Evolutionary conservation across 305 asterid species (phyloP).

Genomic region (Andrographis paniculata): DNA sequence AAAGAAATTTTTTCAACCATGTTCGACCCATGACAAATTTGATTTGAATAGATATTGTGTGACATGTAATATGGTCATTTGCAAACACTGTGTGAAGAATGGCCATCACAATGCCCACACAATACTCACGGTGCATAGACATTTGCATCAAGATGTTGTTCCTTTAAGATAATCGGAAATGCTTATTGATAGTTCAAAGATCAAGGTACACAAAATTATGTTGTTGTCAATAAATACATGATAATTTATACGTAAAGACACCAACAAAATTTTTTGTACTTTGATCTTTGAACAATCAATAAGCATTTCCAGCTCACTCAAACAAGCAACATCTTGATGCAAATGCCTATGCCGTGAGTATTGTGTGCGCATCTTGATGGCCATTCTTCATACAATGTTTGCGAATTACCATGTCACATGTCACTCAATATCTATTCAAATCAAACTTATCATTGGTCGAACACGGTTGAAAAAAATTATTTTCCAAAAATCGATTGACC

Average conservation of each 20-base stretch:
- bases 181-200: slow-evolving; percentile 24
- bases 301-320: slow-evolving; percentile 26
- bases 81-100: slow-evolving; percentile 22
- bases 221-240: too few relatives aligned
- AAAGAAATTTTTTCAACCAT: slow-evolving; percentile 25
- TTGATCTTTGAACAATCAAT: too few relatives aligned
- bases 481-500: neutral
- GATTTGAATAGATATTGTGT: slow-evolving; percentile 34
- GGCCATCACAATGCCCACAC: slow-evolving; percentile 24
- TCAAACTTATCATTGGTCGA: slow-evolving; percentile 21
- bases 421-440: slow-evolving; percentile 31
- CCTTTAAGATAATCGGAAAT: slow-evolving; percentile 28
- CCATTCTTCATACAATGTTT: slow-evolving; percentile 20
- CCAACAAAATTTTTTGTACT: too few relatives aligned
- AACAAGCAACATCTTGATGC: slow-evolving; percentile 35
- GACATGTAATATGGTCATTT: slow-evolving; percentile 24
- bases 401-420: slow-evolving; percentile 27
- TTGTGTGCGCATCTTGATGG: slow-evolving; percentile 21
- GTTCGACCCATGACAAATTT: slow-evolving; percentile 21
- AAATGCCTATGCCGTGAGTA: slow-evolving; percentile 36
- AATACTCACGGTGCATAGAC: slow-evolving; percentile 31
- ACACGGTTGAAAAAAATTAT: slow-evolving; percentile 28
- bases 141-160: slow-evolving; percentile 38
- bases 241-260: too few relatives aligned
- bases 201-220: slow-evolving; percentile 22